phyloP scores from a whole-genome alignment of 441 rosid genomes.

The Brassica balearica region DNA sequence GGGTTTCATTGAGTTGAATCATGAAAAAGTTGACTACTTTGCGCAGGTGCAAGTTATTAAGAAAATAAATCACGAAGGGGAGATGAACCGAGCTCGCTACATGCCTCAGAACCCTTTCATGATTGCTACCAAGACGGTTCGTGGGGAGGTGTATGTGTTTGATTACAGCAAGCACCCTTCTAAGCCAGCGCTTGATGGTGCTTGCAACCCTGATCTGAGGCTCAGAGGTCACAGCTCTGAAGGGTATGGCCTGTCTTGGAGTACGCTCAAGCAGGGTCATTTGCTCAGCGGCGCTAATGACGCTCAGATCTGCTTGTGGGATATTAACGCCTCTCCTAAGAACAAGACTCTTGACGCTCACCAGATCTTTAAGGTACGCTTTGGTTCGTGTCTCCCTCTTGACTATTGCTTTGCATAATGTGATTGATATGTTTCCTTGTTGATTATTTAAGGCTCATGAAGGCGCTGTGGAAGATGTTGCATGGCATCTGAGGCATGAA shows the following conservation, averaged over 20 bases:
- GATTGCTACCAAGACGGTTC: conserved; percentile 93
- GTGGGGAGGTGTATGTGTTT: conserved; percentile 90
- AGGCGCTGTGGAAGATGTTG: conserved; percentile 98
- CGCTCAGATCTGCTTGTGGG: conserved; percentile 97
- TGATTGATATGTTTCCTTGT: conserved; percentile 8
- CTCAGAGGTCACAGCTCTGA: conserved; percentile 93
- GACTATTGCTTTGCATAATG: conserved; percentile 21
- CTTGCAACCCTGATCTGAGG: conserved; percentile 87
- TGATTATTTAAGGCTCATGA: conserved; percentile 73
- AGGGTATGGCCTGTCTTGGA: conserved; percentile 98
- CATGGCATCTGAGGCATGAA: conserved; percentile 97
- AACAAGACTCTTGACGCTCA: conserved; percentile 82
- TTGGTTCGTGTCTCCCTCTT: neutral
- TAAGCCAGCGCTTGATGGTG: conserved; percentile 88
- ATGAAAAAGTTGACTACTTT: neutral
- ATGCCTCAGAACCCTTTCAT: conserved; percentile 94
- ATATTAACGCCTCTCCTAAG: conserved; percentile 77
- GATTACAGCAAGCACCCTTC: conserved; percentile 91
- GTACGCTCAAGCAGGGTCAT: conserved; percentile 88
- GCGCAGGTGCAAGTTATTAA: conserved; percentile 87
- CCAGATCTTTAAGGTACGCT: conserved; percentile 74
- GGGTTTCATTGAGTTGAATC: neutral
- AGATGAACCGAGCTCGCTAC: conserved; percentile 93
- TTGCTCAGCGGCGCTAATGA: conserved; percentile 97
- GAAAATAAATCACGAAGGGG: conserved; percentile 95